Percentiles rank a stretch among this genome's conserved stretches.
phyloP scores from a whole-genome alignment of 73 alveolate species.

The Blepharisma stoltei region DNA sequence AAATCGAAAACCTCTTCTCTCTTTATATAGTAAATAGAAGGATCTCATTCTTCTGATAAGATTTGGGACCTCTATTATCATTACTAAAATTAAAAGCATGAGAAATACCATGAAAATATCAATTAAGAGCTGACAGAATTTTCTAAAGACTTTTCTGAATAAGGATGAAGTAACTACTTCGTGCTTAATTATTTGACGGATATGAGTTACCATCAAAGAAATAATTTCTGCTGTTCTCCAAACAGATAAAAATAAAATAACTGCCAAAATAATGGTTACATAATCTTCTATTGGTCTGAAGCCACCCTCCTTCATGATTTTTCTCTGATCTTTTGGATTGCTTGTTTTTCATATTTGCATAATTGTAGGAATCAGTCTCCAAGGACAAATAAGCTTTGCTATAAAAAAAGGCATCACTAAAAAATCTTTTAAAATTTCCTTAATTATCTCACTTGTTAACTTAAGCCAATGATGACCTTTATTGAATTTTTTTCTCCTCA shows the following conservation, averaged over 20 bases:
- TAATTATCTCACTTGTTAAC: not conserved
- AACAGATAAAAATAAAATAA: not conserved
- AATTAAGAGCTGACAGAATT: not conserved
- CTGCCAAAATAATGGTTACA: not conserved
- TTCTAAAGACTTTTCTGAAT: slow-evolving; percentile 21
- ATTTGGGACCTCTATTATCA: slow-evolving; percentile 1
- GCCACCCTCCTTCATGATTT: not conserved
- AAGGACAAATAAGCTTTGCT: not conserved
- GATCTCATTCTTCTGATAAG: not conserved
- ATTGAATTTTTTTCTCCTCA: not conserved
- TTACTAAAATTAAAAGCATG: not conserved
- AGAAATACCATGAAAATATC: slow-evolving; percentile 7
- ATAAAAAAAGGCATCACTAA: slow-evolving; percentile 7
- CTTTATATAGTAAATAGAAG: slow-evolving; percentile 10
- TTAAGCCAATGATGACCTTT: not conserved
- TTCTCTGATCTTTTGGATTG: slow-evolving; percentile 17
- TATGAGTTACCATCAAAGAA: not conserved
- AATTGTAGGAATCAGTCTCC: not conserved
- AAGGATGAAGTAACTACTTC: not conserved
- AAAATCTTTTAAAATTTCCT: not conserved
- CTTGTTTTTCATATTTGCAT: not conserved
- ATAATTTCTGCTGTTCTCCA: slow-evolving; percentile 18
- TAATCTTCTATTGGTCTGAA: not conserved
- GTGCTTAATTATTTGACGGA: not conserved
- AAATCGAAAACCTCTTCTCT: not conserved